Percentiles rank a stretch among this genome's conserved stretches.
Conservation (phyloP, 805 yeast genomes). For the Wickerhamiella siamensis region DNA sequence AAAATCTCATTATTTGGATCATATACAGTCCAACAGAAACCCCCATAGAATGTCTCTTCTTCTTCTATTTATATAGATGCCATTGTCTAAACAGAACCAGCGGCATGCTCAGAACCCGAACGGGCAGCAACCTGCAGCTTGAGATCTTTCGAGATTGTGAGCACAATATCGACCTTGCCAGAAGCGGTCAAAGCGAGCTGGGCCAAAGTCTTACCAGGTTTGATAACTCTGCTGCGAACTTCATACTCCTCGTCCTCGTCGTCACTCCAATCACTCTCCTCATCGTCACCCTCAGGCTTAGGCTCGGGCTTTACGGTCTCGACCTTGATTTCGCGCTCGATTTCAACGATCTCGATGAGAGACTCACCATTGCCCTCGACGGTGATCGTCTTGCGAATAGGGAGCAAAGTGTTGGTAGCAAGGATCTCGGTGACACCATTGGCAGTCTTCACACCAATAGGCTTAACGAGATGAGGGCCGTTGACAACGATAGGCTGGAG, state of each 20-base stretch:
- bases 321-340: slow-evolving; percentile 74
- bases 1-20: too few relatives aligned
- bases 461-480: slow-evolving; percentile 68
- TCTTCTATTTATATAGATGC: neutral
- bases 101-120: slow-evolving; percentile 14
- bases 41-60: neutral
- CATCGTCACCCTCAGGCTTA: slow-evolving; percentile 39
- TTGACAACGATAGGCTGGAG: slow-evolving; percentile 70
- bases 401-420: slow-evolving; percentile 76
- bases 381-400: slow-evolving; percentile 63
- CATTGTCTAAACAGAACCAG: slow-evolving; percentile 13
- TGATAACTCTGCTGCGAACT: slow-evolving; percentile 56
- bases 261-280: slow-evolving; percentile 36
- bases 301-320: slow-evolving; percentile 69
- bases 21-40: too few relatives aligned
- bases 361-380: slow-evolving; percentile 50
- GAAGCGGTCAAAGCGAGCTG: slow-evolving; percentile 63
- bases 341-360: slow-evolving; percentile 43
- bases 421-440: slow-evolving; percentile 61
- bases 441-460: slow-evolving; percentile 71
- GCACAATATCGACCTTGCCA: slow-evolving; percentile 47
- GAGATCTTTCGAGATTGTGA: slow-evolving; percentile 53
- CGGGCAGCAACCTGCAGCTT: slow-evolving; percentile 46
- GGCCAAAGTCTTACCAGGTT: slow-evolving; percentile 61
- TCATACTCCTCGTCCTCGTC: slow-evolving; percentile 78